Evolutionary conservation across 352 stramenopile species (phyloP), one percentile per base, ranked within the genome.

Genomic region (Globisporangium iwayamae): DNA sequence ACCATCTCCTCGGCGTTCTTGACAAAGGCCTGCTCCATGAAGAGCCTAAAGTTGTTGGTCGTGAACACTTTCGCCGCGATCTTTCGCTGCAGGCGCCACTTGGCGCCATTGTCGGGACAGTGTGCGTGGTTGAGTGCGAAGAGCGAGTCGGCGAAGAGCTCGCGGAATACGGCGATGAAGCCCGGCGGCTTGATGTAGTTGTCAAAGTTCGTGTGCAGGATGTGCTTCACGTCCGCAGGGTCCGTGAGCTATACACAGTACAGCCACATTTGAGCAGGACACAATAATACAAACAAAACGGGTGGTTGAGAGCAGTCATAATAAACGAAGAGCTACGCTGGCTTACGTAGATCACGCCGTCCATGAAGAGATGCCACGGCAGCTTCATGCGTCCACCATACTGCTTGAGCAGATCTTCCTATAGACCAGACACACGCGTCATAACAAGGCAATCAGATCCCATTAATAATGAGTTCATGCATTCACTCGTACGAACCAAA

Each of bases 1-100:
- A 79, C 53, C 20, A 62, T 72, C n/a, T 71, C 20, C 6, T 62
- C 30, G 8, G 74, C 79, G 60, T 87, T 74, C 22, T 71, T 76
- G 28, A 67, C 58, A 53, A 89, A 85, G 3, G 81, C 60, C 67
- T 78, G 50, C 55, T 85, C 76, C 2, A 67, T 70, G 56, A 79
- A 83, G 2, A 67, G 54, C 32, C 73, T 72, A n/a, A 90, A 86
- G 45, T 85, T 87, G n/a, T 57, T 65, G 5, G 73, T 85, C 36
- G 83, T 93, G 41, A 96, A 96, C 32, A 98, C 93, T 59, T 93
- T 90, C 39, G 80, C 88, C 48, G 86, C 85, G 28, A 82, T 79
- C 61, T 96, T 96, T 54, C 87, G 79, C 62, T 96, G 85, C 7
- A 87, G 60, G 8, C 72, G 64, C 84, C 85, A 94, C 36, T 69